Evolutionary conservation across 1,139 yeast species (phyloP), one percentile per base, ranked within the genome.

Genomic region (Candida glucosophila): DNA sequence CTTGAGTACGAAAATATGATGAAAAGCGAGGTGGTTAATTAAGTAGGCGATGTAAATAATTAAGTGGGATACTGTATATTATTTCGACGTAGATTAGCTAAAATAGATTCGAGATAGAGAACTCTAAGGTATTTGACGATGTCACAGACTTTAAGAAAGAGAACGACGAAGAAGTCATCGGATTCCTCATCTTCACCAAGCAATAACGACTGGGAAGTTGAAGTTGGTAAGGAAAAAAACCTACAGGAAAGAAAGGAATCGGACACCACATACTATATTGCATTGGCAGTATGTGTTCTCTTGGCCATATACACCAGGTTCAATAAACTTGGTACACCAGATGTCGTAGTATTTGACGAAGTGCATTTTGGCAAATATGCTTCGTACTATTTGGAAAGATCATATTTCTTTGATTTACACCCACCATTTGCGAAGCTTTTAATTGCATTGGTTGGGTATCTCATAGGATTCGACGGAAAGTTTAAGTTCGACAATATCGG

Each of bases 331-430:
- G 67, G 77, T 44, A 66, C 65, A 34, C 98, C 98, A 2, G 61
- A 67, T 33, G 81, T 81, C 49, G 98, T 92, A 29, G 98, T 92
- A 14, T 92, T 92, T 44, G 99, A 92, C 58, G 99, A 92, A 51
- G 98, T 90, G 17, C 98, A 90, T 54, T 90, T 90, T 47, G 98
- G 98, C 22, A 86, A 86, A 48, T 86, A 88, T 55, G 96, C 96
- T 14, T 77, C 94, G 12, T 85, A 82, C 48, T 83, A 83, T 50
- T 55, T 83, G 34, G 79, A 82, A 48, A 62, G 92, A 32, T 77
- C 90, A 0, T 83, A 82, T 53, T 92, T 85, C 52, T 90, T 92
- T 50, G 99, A 92, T 54, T 73, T 92, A 32, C 99, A 92, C 54
- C 99, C 99, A 20, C 99, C 98, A 12, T 80, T 92, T 55, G 98